Percentiles rank a stretch among this genome's conserved stretches.
These are phyloP conservation scores for Epipyxis sp. DNA, from an alignment of 108 stramenopile genomes.

Conservation along the genomic window DNA sequence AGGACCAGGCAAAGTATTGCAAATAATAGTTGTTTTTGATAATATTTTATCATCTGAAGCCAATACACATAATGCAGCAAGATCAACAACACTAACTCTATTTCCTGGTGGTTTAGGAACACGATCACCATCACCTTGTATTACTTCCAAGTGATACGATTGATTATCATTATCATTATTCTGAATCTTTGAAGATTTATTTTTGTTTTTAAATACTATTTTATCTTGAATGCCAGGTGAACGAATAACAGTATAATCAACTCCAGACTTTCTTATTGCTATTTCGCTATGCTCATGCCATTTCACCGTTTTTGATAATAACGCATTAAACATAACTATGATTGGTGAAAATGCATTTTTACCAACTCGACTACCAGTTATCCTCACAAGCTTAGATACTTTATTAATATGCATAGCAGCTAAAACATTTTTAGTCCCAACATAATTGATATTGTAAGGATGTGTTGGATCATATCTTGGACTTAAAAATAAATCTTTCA, in stretches of 20 bases:
- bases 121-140: too few species aligned
- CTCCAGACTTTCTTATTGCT: constrained; percentile 23
- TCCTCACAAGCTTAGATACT: constrained; percentile 38
- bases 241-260: constrained; percentile 34
- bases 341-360: constrained; percentile 43
- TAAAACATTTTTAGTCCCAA: constrained; percentile 39
- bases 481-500: background rate
- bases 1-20: too few species aligned
- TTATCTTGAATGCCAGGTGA: background rate
- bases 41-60: too few species aligned
- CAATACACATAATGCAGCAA: too few species aligned
- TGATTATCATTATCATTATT: too few species aligned
- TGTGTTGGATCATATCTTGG: background rate
- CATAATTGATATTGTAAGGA: constrained; percentile 48
- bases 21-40: too few species aligned
- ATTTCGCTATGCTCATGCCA: constrained; percentile 27
- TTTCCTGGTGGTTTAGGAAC: too few species aligned
- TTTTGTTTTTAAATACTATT: too few species aligned
- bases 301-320: constrained; percentile 31
- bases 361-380: constrained; percentile 41
- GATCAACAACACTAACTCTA: too few species aligned
- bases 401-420: constrained; percentile 38
- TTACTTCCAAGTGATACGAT: too few species aligned
- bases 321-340: constrained; percentile 36
- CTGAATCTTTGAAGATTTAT: too few species aligned